Percentiles rank a stretch among this genome's conserved stretches.
These are phyloP conservation scores for Handroanthus guayacan DNA, from an alignment of 257 asterid species.

Conservation along the genomic window DNA sequence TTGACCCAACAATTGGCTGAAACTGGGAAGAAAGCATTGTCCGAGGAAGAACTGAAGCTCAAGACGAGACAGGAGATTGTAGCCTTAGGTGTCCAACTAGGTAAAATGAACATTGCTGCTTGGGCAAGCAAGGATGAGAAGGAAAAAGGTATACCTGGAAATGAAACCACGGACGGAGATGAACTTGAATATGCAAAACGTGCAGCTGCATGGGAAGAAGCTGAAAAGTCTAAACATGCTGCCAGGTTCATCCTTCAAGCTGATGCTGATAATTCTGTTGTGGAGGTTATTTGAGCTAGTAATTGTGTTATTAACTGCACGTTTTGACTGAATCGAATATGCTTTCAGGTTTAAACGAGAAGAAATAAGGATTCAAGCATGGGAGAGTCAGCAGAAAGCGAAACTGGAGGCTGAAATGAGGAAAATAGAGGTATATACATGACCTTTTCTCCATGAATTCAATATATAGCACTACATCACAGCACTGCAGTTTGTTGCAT, in stretches of 20 bases:
- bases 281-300: neutral
- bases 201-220: constrained; percentile 97
- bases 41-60: constrained; percentile 83
- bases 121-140: constrained; percentile 97
- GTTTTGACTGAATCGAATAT: constrained; percentile 8
- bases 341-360: constrained; percentile 79
- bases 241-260: constrained; percentile 64
- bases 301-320: constrained; percentile 1
- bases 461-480: neutral
- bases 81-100: constrained; percentile 92
- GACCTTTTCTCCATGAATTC: constrained; percentile 15
- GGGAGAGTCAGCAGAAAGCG: constrained; percentile 96
- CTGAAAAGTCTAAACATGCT: constrained; percentile 79
- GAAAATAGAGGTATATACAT: constrained; percentile 75
- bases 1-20: constrained; percentile 41
- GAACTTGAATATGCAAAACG: constrained; percentile 75
- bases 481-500: neutral
- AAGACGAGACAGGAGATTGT: constrained; percentile 89
- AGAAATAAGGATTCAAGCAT: constrained; percentile 89
- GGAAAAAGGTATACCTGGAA: constrained; percentile 48
- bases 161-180: constrained; percentile 41
- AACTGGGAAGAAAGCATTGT: constrained; percentile 58
- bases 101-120: constrained; percentile 96
- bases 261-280: constrained; percentile 15
- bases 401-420: constrained; percentile 97